Conservation (phyloP, 2,329 filamentous ascomycete species). For the Penicillium paneum region DNA sequence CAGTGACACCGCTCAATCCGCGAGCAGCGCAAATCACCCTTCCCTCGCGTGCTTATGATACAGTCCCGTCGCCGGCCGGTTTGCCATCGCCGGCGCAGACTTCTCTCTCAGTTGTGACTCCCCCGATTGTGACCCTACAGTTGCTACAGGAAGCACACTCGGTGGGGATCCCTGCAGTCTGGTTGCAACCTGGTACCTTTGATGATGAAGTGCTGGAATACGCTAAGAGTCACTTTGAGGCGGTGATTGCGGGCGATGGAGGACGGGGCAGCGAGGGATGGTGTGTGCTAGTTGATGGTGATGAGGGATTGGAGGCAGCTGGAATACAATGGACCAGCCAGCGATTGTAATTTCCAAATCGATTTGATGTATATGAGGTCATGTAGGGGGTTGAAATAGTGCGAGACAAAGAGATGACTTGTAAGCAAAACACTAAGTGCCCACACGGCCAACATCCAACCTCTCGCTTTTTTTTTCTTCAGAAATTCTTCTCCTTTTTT, state of each 20-base stretch:
- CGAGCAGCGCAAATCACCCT: conserved; percentile 63
- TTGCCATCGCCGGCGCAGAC: conserved; percentile 67
- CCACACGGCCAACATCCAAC: not conserved
- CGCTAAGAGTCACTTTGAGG: conserved; percentile 66
- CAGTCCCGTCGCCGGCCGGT: conserved; percentile 62
- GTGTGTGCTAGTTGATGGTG: conserved; percentile 85
- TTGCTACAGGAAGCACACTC: conserved; percentile 74
- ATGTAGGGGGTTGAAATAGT: conserved; percentile 5
- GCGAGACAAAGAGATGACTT: not conserved
- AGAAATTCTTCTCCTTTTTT: not conserved
- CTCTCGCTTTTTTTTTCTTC: conserved; percentile 3
- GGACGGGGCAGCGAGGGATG: conserved; percentile 70
- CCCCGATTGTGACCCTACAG: conserved; percentile 70
- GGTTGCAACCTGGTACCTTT: conserved; percentile 88
- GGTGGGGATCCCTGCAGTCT: conserved; percentile 70
- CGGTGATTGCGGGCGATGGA: conserved; percentile 64
- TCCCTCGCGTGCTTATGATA: conserved; percentile 56
- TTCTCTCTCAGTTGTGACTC: conserved; percentile 81
- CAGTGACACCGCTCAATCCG: conserved; percentile 82
- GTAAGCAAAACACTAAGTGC: not conserved
- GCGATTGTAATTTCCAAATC: conserved; percentile 31
- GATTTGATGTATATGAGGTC: not conserved
- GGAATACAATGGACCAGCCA: conserved; percentile 52
- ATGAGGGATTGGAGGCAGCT: conserved; percentile 55
- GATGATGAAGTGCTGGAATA: conserved; percentile 70